Base-by-base conservation (phyloP, 2,329 filamentous ascomycete genomes). In the Fusarium beomiforme region DNA sequence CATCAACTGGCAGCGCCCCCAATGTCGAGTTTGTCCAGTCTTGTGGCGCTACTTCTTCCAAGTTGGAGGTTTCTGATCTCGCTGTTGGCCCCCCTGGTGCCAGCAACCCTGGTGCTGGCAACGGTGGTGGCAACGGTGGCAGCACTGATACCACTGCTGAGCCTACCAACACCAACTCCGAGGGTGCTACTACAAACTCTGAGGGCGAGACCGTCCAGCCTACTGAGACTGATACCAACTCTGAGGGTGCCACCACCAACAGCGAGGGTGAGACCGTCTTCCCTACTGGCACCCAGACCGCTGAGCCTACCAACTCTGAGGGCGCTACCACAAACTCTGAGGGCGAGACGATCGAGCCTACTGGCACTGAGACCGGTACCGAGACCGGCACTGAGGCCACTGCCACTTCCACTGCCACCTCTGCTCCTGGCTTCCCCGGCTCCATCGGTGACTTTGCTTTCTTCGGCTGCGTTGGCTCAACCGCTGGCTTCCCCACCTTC, bases 81-180 rank as follows among this genome's bases (percentile, higher is more conserved):
- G 36, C 41, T 5, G 46, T 53, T 5, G 65, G 74, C 1, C 71
- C 73, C 10, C 11, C 37, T 6, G 36, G 29, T 9, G 11, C 14
- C 12, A 36, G 34, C 6, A 21, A 31, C 11, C 26, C 26, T 29
- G 46, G 33, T 11, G 23, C 23, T 5, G 37, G 43, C 3, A 43
- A 36, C 5, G 58, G 59, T 4, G 23, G 5, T 12, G 44, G 59
- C 6, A n/a, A 4, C 12, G 44, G n/a, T 13, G 24, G 19, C 5
- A 46, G 26, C 1, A 36, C 81, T 16, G 83, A 81, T 5, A 81
- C 81, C 11, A 84, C 82, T 3, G 31, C 5, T 53, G 24, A 55
- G 14, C 36, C 51, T 19, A 55, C 60, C 16, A 26, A 39, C 21
- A 34, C 57, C 44, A 53, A 63, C 60, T 17, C 23, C 7, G 56